A percentile compares a stretch with the other conserved stretches of the same genome.
These are phyloP conservation scores for Chenopodium quinoa DNA, from an alignment of 148 eudicot species.

Conservation along the genomic window DNA sequence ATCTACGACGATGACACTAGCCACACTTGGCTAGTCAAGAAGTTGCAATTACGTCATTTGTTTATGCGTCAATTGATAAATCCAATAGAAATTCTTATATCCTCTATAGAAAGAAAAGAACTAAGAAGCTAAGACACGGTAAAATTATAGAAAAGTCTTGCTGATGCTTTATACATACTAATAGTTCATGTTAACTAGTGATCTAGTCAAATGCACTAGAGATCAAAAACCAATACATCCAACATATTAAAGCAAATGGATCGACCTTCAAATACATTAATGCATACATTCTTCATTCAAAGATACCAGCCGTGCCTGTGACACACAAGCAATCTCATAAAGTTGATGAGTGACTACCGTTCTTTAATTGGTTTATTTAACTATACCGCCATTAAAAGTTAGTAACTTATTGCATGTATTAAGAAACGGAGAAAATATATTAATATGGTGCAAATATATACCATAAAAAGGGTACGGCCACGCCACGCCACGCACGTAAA, in stretches of 20 bases:
- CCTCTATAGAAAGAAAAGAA: no score
- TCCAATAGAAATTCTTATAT: no score
- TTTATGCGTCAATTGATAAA: neutral
- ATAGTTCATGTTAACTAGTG: neutral
- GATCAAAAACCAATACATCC: no score
- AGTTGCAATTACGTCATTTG: neutral
- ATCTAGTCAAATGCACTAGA: neutral
- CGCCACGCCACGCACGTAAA: neutral
- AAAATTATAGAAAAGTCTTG: no score
- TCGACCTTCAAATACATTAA: neutral
- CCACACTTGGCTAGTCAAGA: neutral
- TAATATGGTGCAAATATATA: neutral
- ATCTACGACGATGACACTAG: neutral
- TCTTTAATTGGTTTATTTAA: neutral
- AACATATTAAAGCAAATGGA: neutral
- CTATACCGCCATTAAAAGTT: no score
- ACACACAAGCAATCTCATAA: neutral
- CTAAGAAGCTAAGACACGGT: slow-evolving; percentile 1
- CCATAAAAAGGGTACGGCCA: neutral
- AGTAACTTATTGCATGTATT: no score
- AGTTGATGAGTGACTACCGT: neutral
- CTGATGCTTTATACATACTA: neutral
- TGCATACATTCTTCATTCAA: neutral
- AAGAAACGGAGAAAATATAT: no score
- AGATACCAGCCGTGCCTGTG: neutral